Conservation (phyloP, 768 basidiomycete genomes). For the Kwoniella newhampshirensis region DNA sequence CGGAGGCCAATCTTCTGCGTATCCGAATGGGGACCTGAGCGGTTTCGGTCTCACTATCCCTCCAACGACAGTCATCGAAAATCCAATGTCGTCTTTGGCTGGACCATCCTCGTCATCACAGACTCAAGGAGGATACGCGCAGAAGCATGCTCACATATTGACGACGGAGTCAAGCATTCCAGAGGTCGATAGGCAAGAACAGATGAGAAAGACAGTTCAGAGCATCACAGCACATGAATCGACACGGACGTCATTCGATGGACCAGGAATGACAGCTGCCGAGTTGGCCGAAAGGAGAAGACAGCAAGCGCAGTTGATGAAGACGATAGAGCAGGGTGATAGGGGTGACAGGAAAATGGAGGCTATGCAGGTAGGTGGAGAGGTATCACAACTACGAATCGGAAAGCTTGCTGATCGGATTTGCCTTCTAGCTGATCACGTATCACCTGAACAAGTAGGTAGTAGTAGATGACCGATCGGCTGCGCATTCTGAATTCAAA, state of each 20-base stretch:
- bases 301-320: conserved; percentile 19
- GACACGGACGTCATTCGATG: conserved; percentile 18
- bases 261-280: conserved; percentile 22
- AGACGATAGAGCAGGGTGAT: conserved; percentile 18
- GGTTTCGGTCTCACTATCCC: conserved; percentile 15
- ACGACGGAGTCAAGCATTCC: neutral
- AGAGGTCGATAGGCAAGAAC: neutral
- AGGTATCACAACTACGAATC: too few relatives aligned
- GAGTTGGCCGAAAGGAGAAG: conserved; percentile 25
- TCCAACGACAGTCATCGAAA: neutral
- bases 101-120: conserved; percentile 3
- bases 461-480: neutral
- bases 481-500: conserved; percentile 52
- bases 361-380: conserved; percentile 33
- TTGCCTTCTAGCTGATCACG: conserved; percentile 56
- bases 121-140: conserved; percentile 7
- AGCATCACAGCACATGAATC: conserved; percentile 20
- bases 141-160: conserved; percentile 2
- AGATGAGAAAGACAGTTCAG: conserved; percentile 1
- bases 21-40: neutral
- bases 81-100: conserved; percentile 9
- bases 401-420: neutral
- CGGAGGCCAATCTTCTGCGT: too few relatives aligned
- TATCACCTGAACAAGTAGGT: conserved; percentile 80
- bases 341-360: conserved; percentile 25